Conservation (phyloP, 164 flowering plant species). For the Chimonanthus praecox region DNA sequence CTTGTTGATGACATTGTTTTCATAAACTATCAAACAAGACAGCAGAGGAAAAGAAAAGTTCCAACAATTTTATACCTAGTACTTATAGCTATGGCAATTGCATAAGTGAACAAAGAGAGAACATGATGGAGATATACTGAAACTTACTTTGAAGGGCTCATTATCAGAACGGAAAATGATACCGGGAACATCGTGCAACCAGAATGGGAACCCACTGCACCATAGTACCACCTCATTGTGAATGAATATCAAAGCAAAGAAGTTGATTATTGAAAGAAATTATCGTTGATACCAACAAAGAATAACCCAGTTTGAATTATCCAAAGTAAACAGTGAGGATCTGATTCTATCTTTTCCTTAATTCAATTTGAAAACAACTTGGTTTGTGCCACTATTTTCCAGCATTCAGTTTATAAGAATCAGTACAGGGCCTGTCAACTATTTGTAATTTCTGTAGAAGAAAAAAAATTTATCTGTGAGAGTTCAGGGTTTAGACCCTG, state of each 20-base stretch:
- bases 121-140: not conserved
- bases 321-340: too few relatives aligned
- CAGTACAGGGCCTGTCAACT: too few relatives aligned
- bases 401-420: too few relatives aligned
- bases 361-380: too few relatives aligned
- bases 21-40: not conserved
- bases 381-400: too few relatives aligned
- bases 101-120: not conserved
- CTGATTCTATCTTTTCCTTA: too few relatives aligned
- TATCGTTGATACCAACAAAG: too few relatives aligned
- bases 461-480: too few relatives aligned
- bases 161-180: constrained; percentile 71
- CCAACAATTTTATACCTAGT: not conserved
- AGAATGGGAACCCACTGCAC: constrained; percentile 78
- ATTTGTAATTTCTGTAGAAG: too few relatives aligned
- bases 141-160: constrained; percentile 70
- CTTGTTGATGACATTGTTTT: not conserved
- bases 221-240: not conserved
- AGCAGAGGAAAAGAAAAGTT: not conserved
- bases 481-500: too few relatives aligned
- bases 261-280: not conserved
- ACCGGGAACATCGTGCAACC: constrained; percentile 77
- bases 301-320: too few relatives aligned
- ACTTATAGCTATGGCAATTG: not conserved
- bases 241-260: not conserved